These are phyloP conservation scores for Kurtzmaniella quercitrusa DNA, from an alignment of 1,139 yeast species.

Conservation along the genomic window DNA sequence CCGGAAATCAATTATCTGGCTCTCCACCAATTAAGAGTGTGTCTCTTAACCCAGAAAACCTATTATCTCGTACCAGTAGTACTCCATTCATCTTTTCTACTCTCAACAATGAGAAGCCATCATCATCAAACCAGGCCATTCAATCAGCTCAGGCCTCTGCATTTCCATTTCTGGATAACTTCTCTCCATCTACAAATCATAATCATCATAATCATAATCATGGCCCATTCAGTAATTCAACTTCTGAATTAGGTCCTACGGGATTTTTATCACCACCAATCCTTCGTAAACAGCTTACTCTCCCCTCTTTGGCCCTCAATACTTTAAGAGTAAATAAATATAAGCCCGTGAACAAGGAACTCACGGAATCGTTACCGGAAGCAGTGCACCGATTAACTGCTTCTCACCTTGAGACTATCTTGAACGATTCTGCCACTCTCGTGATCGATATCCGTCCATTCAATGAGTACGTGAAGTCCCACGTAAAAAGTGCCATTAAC, in stretches of 20 bases:
- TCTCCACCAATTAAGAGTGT: background rate
- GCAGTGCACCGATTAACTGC: background rate
- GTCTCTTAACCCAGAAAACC: no score
- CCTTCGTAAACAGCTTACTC: slow-evolving; percentile 6
- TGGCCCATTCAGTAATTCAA: background rate
- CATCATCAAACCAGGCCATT: background rate
- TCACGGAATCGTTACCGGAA: slow-evolving; percentile 4
- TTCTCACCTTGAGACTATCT: slow-evolving; percentile 3
- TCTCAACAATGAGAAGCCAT: background rate
- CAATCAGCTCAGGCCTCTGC: background rate
- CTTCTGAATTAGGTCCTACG: background rate
- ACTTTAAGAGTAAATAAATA: slow-evolving; percentile 8
- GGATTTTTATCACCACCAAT: slow-evolving; percentile 1
- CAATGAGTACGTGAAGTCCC: slow-evolving; percentile 52
- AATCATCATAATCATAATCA: no score
- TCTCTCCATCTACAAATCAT: background rate
- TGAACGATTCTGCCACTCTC: slow-evolving; percentile 15
- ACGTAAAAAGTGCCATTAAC: slow-evolving; percentile 56
- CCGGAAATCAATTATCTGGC: background rate
- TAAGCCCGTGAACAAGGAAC: slow-evolving; percentile 9
- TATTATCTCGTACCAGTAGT: no score
- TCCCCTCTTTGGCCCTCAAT: slow-evolving; percentile 5
- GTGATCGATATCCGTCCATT: slow-evolving; percentile 71
- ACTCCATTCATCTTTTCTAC: no score
- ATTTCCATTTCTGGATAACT: background rate